A percentile compares a stretch with the other conserved stretches of the same genome.
Conservation (phyloP, 495 filamentous ascomycete species). For the Bacidia rubella region DNA sequence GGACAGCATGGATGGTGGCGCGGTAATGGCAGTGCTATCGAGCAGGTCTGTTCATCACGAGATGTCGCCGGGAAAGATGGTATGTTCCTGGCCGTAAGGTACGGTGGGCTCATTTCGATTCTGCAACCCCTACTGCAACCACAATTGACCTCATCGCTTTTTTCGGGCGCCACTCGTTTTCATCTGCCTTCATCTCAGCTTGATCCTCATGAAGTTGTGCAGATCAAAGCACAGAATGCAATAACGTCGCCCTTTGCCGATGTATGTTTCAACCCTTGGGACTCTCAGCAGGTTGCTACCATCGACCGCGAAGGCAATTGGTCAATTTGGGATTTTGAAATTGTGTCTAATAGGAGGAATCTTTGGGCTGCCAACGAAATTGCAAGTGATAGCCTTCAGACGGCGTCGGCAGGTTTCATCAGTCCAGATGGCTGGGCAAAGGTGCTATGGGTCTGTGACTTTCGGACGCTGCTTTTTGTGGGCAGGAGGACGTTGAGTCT, state of each 20-base stretch:
- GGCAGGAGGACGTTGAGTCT: constrained; percentile 28
- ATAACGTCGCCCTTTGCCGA: constrained; percentile 51
- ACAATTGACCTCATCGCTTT: constrained; percentile 1
- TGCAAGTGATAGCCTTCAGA: neutral
- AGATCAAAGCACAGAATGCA: constrained; percentile 44
- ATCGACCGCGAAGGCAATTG: constrained; percentile 62
- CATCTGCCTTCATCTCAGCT: constrained; percentile 36
- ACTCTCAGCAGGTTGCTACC: constrained; percentile 52
- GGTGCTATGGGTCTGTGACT: constrained; percentile 35
- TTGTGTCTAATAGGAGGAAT: constrained; percentile 22
- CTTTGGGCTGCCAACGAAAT: constrained; percentile 18
- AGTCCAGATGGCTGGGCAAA: constrained; percentile 35
- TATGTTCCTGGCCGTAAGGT: constrained; percentile 52
- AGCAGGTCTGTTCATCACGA: constrained; percentile 33
- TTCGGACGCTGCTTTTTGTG: constrained; percentile 33
- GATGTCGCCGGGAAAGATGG: constrained; percentile 42
- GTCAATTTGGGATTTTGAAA: constrained; percentile 61
- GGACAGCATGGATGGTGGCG: constrained; percentile 41
- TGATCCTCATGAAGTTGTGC: constrained; percentile 45
- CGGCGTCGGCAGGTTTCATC: neutral
- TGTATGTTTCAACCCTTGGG: constrained; percentile 66
- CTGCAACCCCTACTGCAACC: constrained; percentile 38
- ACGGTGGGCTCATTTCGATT: constrained; percentile 39
- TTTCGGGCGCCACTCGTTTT: neutral
- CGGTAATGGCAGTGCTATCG: constrained; percentile 44